These are phyloP conservation scores for Xanthoconium separans DNA, from an alignment of 1,284 basidiomycete genomes.

Conservation along the genomic window DNA sequence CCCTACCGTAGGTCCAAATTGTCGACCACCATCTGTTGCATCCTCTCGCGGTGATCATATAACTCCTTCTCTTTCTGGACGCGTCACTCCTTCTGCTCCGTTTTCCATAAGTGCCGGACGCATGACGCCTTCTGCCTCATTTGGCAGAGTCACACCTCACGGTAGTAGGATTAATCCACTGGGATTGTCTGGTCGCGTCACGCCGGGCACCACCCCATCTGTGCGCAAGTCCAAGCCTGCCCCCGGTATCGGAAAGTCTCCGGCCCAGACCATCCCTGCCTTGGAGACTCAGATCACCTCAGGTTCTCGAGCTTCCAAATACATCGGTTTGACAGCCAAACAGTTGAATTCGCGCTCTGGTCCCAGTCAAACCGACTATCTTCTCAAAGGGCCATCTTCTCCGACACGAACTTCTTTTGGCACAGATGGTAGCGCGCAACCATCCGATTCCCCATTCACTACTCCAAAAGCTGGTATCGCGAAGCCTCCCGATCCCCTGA, in stretches of 20 bases:
- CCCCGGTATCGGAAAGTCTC: constrained; percentile 23
- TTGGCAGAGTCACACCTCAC: constrained; percentile 40
- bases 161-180: constrained; percentile 24
- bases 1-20: constrained; percentile 61
- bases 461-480: constrained; percentile 57
- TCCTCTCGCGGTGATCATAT: constrained; percentile 66
- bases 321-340: constrained; percentile 79
- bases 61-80: constrained; percentile 46
- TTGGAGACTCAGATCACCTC: constrained; percentile 59
- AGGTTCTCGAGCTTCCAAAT: constrained; percentile 82
- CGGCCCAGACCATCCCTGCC: constrained; percentile 32
- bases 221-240: constrained; percentile 32
- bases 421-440: constrained; percentile 14
- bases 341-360: constrained; percentile 58
- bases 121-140: constrained; percentile 42
- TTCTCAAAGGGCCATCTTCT: constrained; percentile 25
- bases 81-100: constrained; percentile 47
- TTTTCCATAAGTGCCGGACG: constrained; percentile 43
- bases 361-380: constrained; percentile 22
- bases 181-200: constrained; percentile 40
- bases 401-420: constrained; percentile 28
- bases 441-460: constrained; percentile 52
- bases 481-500: constrained; percentile 38
- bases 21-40: constrained; percentile 77
- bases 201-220: constrained; percentile 37